Percentiles rank a stretch among this genome's conserved stretches.
phyloP scores from a whole-genome alignment of 331 rosid species.

The Rosa hybrid region DNA sequence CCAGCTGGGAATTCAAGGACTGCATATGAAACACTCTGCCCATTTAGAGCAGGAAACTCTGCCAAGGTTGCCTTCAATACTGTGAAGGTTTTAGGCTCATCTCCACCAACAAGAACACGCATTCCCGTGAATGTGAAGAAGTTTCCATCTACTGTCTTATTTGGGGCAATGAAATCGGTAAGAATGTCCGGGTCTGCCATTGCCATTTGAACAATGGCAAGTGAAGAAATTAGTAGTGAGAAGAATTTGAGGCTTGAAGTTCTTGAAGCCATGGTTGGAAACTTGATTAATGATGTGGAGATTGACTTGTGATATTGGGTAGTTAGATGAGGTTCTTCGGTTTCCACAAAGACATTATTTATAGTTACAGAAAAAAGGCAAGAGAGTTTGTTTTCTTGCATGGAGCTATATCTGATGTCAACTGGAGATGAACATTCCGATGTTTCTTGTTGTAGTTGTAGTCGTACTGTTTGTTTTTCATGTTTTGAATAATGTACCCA shows the following conservation, averaged over 20 bases:
- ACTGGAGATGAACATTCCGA: not conserved
- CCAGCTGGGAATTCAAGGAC: constrained; percentile 10
- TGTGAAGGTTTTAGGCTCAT: not conserved
- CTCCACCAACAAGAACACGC: not conserved
- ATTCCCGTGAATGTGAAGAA: constrained; percentile 36
- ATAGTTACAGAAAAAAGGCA: not conserved
- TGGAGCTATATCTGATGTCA: not conserved
- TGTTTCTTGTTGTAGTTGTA: constrained; percentile 6
- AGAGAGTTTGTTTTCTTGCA: not conserved
- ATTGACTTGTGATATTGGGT: not conserved
- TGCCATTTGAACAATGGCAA: constrained; percentile 15
- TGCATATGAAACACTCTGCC: constrained; percentile 22
- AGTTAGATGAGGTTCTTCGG: not conserved
- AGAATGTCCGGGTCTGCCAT: constrained; percentile 35
- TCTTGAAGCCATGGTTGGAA: constrained; percentile 10
- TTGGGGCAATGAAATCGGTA: constrained; percentile 31
- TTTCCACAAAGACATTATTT: not conserved
- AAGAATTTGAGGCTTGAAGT: not conserved
- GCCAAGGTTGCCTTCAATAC: constrained; percentile 1
- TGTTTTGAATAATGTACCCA: not conserved
- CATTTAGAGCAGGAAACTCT: constrained; percentile 18
- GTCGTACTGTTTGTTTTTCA: not conserved
- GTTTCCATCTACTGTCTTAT: constrained; percentile 15
- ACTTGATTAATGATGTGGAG: not conserved
- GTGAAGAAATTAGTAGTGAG: constrained; percentile 18